Base-by-base conservation (phyloP, 2,329 filamentous ascomycete species). In the Pseudonectria buxi region DNA sequence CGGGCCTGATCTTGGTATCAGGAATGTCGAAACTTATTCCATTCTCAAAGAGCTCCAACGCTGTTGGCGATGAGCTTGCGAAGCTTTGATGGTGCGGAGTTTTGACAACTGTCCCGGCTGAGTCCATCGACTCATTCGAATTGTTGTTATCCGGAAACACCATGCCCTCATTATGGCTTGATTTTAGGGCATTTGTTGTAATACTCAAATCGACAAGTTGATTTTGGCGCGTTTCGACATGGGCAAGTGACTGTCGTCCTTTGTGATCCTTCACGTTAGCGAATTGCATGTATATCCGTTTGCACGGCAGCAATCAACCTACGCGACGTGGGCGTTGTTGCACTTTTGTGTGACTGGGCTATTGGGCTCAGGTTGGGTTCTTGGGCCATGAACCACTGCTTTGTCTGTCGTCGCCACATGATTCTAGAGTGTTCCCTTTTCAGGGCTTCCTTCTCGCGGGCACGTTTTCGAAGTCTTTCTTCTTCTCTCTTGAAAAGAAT, bases 331-430 rank as follows among this genome's bases (percentile, higher is more conserved):
- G 46, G 35, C 3, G 43, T 40, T 14, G 52, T 53, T 25, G 16
- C 28, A 24, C 47, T 53, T 42, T 51, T 40, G 22, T 47, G 35
- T 42, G 68, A 71, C 49, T 71, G 64, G 14, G 62, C 54, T 33
- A 74, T 72, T 10, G 70, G 68, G 33, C 67, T 73, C 30, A 76
- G 47, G 7, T 57, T 56, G 10, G 72, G 69, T 39, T 72, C 68
- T 15, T 65, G 65, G 1, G 64, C 64, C 4, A 69, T 74, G 4
- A 68, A 72, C 72, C 72, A 76, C 36, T 70, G 65, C 14, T 62
- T 59, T 2, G 58, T 61, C 15, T 66, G 59, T 15, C 61, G 61
- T 36, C 57, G 63, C 72, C 68, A 76, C 42, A 49, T 62, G 3
- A 68, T 52, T 44, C 36, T 62, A 51, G 15, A 53, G 39, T 26